Evolutionary conservation across 2,329 filamentous ascomycete species (phyloP).

Genomic region (Moelleriella libera): DNA sequence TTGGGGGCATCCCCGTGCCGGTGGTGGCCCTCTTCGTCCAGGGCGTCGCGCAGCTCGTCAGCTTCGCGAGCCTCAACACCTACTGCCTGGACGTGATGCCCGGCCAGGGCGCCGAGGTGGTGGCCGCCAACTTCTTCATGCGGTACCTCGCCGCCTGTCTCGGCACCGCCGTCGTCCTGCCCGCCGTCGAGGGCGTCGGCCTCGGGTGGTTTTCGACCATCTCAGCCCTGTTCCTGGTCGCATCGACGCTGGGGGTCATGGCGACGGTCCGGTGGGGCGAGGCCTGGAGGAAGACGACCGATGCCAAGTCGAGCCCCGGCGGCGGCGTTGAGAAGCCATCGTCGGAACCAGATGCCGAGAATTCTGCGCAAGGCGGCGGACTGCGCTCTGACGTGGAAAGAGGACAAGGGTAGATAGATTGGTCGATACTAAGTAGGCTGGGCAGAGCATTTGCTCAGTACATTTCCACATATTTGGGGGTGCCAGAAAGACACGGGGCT

Average conservation of each 20-base stretch:
- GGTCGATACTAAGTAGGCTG: too few relatives aligned
- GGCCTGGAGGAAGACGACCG: conserved; percentile 22
- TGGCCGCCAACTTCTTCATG: conserved; percentile 68
- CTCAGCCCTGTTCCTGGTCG: conserved; percentile 20
- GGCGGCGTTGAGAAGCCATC: too few relatives aligned
- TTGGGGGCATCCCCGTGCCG: conserved; percentile 43
- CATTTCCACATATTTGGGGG: too few relatives aligned
- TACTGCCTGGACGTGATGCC: conserved; percentile 76
- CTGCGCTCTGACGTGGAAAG: too few relatives aligned
- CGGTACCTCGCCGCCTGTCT: conserved; percentile 62
- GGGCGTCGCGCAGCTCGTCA: conserved; percentile 60
- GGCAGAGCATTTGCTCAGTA: too few relatives aligned
- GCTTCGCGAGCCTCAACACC: conserved; percentile 62
- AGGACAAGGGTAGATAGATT: too few relatives aligned
- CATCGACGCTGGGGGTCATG: conserved; percentile 20
- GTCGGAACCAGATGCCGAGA: too few relatives aligned
- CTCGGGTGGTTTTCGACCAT: conserved; percentile 74
- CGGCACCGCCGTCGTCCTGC: conserved; percentile 58
- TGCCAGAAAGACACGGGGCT: too few relatives aligned
- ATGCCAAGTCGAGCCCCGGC: conserved; percentile 8
- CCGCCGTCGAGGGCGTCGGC: conserved; percentile 59
- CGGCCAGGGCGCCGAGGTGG: conserved; percentile 53
- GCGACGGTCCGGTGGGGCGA: conserved; percentile 24
- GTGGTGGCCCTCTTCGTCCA: conserved; percentile 64
- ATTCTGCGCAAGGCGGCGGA: too few relatives aligned